These are phyloP conservation scores for Hypoxylon intermedium DNA, from an alignment of 495 filamentous ascomycete species.

Conservation along the genomic window DNA sequence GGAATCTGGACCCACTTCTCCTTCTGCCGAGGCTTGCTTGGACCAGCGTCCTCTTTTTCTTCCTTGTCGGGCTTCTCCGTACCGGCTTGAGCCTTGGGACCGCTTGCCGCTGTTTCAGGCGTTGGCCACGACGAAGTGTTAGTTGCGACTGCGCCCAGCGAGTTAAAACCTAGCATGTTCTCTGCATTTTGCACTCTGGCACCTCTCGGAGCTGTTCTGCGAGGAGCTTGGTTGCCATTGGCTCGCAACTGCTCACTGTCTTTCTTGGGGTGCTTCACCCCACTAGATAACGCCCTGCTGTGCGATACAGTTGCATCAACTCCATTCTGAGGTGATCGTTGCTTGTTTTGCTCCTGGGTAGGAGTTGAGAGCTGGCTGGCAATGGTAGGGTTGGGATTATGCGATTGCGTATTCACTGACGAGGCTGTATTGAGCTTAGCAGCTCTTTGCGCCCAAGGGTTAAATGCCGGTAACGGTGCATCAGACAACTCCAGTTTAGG, in stretches of 20 bases:
- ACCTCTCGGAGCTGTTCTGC: conserved; percentile 56
- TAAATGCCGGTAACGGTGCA: conserved; percentile 80
- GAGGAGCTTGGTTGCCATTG: conserved; percentile 47
- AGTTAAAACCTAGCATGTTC: conserved; percentile 35
- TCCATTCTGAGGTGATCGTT: conserved; percentile 35
- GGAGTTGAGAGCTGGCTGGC: neutral
- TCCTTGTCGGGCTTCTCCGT: conserved; percentile 69
- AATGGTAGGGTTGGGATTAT: conserved; percentile 3
- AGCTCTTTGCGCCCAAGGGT: conserved; percentile 81
- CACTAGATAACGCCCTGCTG: conserved; percentile 21
- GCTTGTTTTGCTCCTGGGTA: conserved; percentile 8
- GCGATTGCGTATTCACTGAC: conserved; percentile 6
- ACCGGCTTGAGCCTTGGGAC: conserved; percentile 54
- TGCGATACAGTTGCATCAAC: conserved; percentile 1
- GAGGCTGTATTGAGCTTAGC: conserved; percentile 66
- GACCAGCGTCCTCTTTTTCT: conserved; percentile 66
- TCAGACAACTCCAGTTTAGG: conserved; percentile 73
- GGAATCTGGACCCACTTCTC: conserved; percentile 76
- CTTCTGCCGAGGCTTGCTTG: conserved; percentile 66
- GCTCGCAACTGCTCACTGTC: conserved; percentile 58
- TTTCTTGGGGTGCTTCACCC: conserved; percentile 60
- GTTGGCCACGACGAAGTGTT: conserved; percentile 89
- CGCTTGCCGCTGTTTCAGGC: conserved; percentile 77
- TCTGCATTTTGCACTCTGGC: conserved; percentile 58
- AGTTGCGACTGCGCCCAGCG: conserved; percentile 66